Base-by-base conservation (phyloP, 768 basidiomycete genomes). In the Saitozyma sp. region DNA sequence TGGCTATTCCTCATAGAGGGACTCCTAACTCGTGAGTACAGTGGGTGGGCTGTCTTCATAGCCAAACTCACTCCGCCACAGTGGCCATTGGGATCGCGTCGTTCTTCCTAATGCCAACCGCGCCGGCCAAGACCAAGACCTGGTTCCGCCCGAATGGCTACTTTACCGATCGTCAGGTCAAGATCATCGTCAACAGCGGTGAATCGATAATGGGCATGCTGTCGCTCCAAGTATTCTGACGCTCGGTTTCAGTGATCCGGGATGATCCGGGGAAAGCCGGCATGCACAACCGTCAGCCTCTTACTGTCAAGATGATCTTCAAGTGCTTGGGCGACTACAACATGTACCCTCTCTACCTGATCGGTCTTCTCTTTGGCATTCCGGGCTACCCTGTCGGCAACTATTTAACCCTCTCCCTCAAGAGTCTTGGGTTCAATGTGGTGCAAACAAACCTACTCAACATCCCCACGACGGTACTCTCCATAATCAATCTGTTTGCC, bases 1-100 rank as follows among this genome's bases (percentile, higher is more conserved):
- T 81, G 85, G 85, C 78, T 87, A 41, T 86, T 87, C 72, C 77
- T 87, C 41, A 67, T 87, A 19, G 86, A 86, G 45, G 68, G 66
- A 29, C 14, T 72, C 10, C 56, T 73, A 20, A 67, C 68, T 39
- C 49, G 65, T 68, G 49, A 54, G 65, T 56, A 48, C 13, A 40
- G 16, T 5, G 5, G 29, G 29, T 5, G 29, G 29, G 5, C 5
- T 29, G 29, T 29, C 5, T 29, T 14, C 13, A 9, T 50, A 41
- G 17, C 14, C 42, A 14, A 45, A 14, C 80, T 4, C n/a, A 6
- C 62, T 41, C 10, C 17, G 43, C 6, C 4, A 38, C 57, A 64
- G 61, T 78, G 49, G 14, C 65, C 41, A 66, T 79, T 60, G 78
- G 76, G 2, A 42, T 80, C 59, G 66, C 70, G 4, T 78, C 77